These are phyloP conservation scores for Boletus vermiculosoides DNA, from an alignment of 768 basidiomycete genomes.

Conservation along the genomic window DNA sequence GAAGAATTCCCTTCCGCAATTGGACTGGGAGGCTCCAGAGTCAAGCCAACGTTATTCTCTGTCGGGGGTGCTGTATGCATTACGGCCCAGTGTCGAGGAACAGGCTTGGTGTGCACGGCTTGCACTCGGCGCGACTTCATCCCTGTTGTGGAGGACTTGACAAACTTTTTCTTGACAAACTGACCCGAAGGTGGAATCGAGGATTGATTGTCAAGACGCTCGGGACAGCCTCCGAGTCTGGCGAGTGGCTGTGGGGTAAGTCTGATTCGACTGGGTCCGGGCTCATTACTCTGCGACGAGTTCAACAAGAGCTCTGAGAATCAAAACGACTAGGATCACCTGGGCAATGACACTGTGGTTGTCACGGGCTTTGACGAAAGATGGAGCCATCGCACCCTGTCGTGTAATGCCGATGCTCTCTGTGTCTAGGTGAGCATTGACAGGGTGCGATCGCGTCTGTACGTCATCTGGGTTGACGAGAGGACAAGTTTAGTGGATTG, in stretches of 20 bases:
- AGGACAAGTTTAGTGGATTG: background rate
- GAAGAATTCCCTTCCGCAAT: background rate
- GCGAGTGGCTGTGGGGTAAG: background rate
- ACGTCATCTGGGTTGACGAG: slow-evolving; percentile 1
- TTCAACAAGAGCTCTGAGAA: slow-evolving; percentile 1
- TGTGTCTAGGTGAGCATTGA: background rate
- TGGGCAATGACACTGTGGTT: slow-evolving; percentile 1
- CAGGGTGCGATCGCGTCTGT: background rate
- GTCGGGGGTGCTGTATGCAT: background rate
- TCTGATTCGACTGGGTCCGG: slow-evolving; percentile 6
- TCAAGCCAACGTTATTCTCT: slow-evolving; percentile 11
- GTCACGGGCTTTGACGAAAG: background rate
- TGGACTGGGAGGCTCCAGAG: background rate
- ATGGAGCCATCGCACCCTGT: background rate
- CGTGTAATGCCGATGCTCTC: background rate
- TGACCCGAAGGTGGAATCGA: background rate
- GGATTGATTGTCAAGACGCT: background rate
- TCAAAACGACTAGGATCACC: slow-evolving; percentile 2
- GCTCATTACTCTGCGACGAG: slow-evolving; percentile 11
- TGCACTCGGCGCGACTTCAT: background rate
- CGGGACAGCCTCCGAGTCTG: background rate
- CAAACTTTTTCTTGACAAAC: background rate
- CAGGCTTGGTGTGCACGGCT: background rate
- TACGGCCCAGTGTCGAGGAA: background rate
- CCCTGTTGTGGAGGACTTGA: background rate